Percentiles rank a stretch among this genome's conserved stretches.
These are phyloP conservation scores for Sporothrix protearum DNA, from an alignment of 2,329 filamentous ascomycete genomes.

Conservation along the genomic window DNA sequence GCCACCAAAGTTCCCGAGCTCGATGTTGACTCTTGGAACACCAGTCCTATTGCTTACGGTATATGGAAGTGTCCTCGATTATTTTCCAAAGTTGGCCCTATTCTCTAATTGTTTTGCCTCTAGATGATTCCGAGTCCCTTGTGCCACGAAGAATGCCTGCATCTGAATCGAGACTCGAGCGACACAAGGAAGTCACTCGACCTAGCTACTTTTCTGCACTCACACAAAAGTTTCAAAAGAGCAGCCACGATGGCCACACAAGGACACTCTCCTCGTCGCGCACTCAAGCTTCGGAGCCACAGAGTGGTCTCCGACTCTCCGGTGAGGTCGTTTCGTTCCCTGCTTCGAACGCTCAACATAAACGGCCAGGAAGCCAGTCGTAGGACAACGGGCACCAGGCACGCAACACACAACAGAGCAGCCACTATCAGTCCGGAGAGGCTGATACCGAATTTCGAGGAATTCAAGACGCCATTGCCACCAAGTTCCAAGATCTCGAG, in stretches of 20 bases:
- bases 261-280: neutral
- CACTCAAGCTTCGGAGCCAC: neutral
- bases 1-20: neutral
- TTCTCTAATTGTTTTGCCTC: neutral
- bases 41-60: neutral
- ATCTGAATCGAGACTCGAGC: neutral
- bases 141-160: neutral
- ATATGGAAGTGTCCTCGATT: neutral
- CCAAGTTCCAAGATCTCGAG: constrained; percentile 23
- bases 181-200: neutral
- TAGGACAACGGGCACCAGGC: neutral
- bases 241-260: neutral
- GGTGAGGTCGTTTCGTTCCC: constrained; percentile 3
- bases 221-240: constrained; percentile 15
- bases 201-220: constrained; percentile 23
- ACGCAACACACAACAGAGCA: neutral
- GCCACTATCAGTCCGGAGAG: neutral
- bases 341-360: neutral
- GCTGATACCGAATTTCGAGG: constrained; percentile 9
- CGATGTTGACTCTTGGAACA: neutral
- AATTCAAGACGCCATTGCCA: constrained; percentile 22
- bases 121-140: neutral
- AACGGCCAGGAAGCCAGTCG: neutral
- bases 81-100: no score
- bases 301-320: neutral